Base-by-base conservation (phyloP, 495 filamentous ascomycete species). In the Aspergillus haitiensis region DNA sequence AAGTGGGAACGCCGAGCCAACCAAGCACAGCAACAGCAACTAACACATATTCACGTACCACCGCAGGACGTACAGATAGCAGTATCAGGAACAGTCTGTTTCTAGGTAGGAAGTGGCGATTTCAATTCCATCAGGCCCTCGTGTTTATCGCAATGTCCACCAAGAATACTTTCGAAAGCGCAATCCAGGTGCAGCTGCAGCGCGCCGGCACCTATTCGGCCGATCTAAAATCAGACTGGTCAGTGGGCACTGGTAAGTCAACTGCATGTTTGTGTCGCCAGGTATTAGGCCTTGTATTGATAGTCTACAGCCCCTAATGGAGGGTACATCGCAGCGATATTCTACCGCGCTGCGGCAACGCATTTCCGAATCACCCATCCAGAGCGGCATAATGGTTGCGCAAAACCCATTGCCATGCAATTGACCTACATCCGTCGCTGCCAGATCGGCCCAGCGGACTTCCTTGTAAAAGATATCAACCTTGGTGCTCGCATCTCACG, bases 271-370 rank as follows among this genome's bases (percentile, higher is more conserved):
- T 27, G 21, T 27, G 21, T 3, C 21, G 21, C 21, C 21, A 27
- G 3, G 21, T 3, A 27, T 27, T 1, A 27, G 21, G 21, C 1
- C 21, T 27, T 27, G 3, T 27, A 27, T 3, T 27, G 21, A 27
- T 27, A 27, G 21, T 3, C 21, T 27, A 27, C 21, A 27, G 49
- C 49, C 31, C 49, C 49, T n/a, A 52, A 52, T 34, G 49, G 49
- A 52, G 49, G 49, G 8, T 52, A 52, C 31, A 52, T 52, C 49
- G 49, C 49, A 10, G 49, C 49, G 2, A 35, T 52, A n/a, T 33
- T 52, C 49, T 33, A 52, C 49, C 49, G 49, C 16, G 13, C 1
- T 10, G 18, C 49, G 5, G 11, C 31, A 9, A n/a, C 13, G 10
- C 49, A 52, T 31, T 52, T 34, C 49, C 49, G 10, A 2, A 21